phyloP scores from a whole-genome alignment of 108 stramenopile species.

The Discostella pseudostelligera region DNA sequence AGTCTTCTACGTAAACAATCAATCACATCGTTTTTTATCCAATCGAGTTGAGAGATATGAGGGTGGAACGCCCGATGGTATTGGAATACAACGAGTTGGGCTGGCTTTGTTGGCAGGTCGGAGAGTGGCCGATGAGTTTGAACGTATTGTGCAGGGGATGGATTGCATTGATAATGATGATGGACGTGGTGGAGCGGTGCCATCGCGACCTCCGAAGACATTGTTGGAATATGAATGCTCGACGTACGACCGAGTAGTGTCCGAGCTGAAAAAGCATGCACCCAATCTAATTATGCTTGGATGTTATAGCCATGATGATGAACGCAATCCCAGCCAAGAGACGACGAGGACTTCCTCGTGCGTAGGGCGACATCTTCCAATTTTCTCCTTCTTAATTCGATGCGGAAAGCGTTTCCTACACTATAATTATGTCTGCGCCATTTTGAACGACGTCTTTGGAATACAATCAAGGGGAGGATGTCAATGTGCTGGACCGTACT shows the following conservation, averaged over 20 bases:
- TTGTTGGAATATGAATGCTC: slow-evolving; percentile 61
- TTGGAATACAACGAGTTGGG: slow-evolving; percentile 89
- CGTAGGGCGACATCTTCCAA: slow-evolving; percentile 58
- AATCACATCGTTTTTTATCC: slow-evolving; percentile 89
- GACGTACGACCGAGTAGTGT: slow-evolving; percentile 55
- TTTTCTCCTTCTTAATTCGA: slow-evolving; percentile 81
- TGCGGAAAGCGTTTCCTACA: slow-evolving; percentile 87
- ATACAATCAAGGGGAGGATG: slow-evolving; percentile 95
- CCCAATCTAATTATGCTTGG: slow-evolving; percentile 85
- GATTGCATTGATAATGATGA: slow-evolving; percentile 6
- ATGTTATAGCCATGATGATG: slow-evolving; percentile 12
- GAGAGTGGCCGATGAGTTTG: slow-evolving; percentile 51
- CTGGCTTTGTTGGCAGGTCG: slow-evolving; percentile 80
- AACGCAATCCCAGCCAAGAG: background rate
- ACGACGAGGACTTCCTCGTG: slow-evolving; percentile 9
- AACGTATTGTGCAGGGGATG: slow-evolving; percentile 29
- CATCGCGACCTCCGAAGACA: slow-evolving; percentile 23
- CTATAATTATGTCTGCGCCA: slow-evolving; percentile 95
- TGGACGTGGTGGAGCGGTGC: background rate
- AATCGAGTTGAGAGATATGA: slow-evolving; percentile 97
- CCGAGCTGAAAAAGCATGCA: slow-evolving; percentile 50
- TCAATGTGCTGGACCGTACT: slow-evolving; percentile 92
- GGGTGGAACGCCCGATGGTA: slow-evolving; percentile 96
- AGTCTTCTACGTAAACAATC: slow-evolving; percentile 93
- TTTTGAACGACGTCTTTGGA: slow-evolving; percentile 97